Base-by-base conservation (phyloP, 2,329 filamentous ascomycete species). In the Ophiostoma perfectum region DNA sequence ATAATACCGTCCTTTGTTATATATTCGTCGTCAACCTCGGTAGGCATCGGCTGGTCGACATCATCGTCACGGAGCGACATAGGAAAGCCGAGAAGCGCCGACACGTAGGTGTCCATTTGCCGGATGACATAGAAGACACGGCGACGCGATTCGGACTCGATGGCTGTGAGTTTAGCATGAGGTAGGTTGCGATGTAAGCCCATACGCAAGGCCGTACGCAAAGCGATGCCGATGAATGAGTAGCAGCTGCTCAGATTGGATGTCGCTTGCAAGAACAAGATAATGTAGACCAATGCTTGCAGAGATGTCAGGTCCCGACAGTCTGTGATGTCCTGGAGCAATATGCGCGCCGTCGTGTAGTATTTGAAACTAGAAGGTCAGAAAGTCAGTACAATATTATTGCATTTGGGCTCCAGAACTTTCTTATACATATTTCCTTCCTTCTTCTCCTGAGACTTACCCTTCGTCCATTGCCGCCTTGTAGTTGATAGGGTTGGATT, bases 241-340 rank as follows among this genome's bases (percentile, higher is more conserved):
- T 94, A 94, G 75, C 91, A 94, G 9, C 88, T 90, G 75, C 88
- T 91, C 42, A 94, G 80, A 75, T 92, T 91, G 9, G 90, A 90
- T 1, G 91, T 91, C 2, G 89, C 87, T 74, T 95, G 91, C 0
- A 94, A 82, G 75, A 93, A 95, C 2, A 94, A 80, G 65, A 93
- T 90, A 84, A 93, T 90, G 75, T 92, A 93, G 27, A 93, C 79
- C 6, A 95, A 82, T 2, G 89, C 87, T 76, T 95, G 91, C 8
- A 94, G 80, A 1, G 90, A 90, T 27, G 83, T 85, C 60, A 94
- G 80, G 75, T 93, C 90, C 64, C 90, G 87, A 73, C 90, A 93
- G 70, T 89, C 86, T 0, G 86, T 86, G 60, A 88, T 80, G 70
- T 89, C 87, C 68, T 86, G 82, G 64, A 93, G 79, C 69, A 93